These are phyloP conservation scores for Psilocybe sp. DNA, from an alignment of 768 basidiomycete genomes.

Conservation along the genomic window DNA sequence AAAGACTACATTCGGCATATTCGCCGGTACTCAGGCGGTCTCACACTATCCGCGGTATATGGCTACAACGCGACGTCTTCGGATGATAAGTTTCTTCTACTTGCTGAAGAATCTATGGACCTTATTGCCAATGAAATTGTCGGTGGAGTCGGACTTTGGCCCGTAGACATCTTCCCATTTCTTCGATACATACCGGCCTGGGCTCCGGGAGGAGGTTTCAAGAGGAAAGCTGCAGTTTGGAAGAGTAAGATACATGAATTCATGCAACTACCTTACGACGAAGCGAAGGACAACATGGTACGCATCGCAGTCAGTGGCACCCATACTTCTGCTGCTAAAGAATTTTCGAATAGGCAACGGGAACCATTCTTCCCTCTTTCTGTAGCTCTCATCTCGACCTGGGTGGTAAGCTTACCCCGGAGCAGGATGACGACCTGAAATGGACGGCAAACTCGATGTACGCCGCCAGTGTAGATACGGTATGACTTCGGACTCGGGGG, in stretches of 20 bases:
- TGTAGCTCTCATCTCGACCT: not conserved
- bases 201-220: constrained; percentile 11
- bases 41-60: constrained; percentile 43
- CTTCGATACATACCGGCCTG: constrained; percentile 5
- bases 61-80: constrained; percentile 3
- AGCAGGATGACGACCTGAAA: constrained; percentile 15
- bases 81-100: constrained; percentile 16
- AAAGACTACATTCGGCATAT: constrained; percentile 21
- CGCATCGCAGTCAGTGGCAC: not conserved
- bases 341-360: not conserved
- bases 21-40: constrained; percentile 17
- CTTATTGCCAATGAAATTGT: not conserved
- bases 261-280: constrained; percentile 8
- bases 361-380: constrained; percentile 1
- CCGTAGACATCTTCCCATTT: constrained; percentile 6
- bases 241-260: constrained; percentile 10
- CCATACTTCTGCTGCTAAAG: too few relatives aligned
- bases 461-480: constrained; percentile 16
- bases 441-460: constrained; percentile 13
- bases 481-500: constrained; percentile 1
- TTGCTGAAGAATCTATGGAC: constrained; percentile 2
- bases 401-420: constrained; percentile 2
- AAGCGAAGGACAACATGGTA: constrained; percentile 6
- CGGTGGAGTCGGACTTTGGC: constrained; percentile 6
- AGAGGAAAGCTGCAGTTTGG: constrained; percentile 13